A percentile compares a stretch with the other conserved stretches of the same genome.
phyloP scores from a whole-genome alignment of 139 green algal genomes.

The Haematococcus sp. region DNA sequence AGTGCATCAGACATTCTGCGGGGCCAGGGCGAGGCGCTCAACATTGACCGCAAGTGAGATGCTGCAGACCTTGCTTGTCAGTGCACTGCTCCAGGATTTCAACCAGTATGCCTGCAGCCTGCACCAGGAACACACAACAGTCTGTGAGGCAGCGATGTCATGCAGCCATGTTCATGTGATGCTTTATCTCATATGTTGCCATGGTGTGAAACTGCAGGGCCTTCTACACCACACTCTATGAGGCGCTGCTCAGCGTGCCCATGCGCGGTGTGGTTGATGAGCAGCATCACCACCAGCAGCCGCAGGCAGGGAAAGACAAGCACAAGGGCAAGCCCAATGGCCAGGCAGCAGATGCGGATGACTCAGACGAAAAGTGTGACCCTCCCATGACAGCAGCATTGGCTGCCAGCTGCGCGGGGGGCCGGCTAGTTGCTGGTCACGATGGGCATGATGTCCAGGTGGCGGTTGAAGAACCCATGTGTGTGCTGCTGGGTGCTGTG shows the following conservation, averaged over 20 bases:
- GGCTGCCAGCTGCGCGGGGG: constrained; percentile 23
- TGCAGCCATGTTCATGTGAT: background rate
- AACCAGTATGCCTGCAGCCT: background rate
- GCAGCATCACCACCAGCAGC: constrained; percentile 2
- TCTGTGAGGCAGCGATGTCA: background rate
- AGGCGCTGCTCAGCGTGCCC: constrained; percentile 39
- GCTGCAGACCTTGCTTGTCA: no score
- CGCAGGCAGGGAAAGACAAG: background rate
- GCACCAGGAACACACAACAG: background rate
- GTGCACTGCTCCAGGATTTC: no score
- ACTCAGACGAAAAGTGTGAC: background rate
- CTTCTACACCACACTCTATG: constrained; percentile 63
- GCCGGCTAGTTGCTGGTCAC: constrained; percentile 23
- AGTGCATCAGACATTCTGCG: constrained; percentile 57
- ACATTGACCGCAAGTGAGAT: constrained; percentile 50
- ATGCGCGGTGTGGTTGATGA: constrained; percentile 13
- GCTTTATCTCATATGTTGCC: background rate
- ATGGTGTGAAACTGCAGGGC: constrained; percentile 1
- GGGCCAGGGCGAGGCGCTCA: constrained; percentile 69
- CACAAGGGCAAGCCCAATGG: background rate
- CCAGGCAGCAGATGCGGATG: background rate
- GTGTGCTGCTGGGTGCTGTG: constrained; percentile 24
- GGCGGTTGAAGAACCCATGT: background rate
- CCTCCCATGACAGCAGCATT: constrained; percentile 4
- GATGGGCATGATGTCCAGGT: no score